Conservation (phyloP, 495 filamentous ascomycete genomes). For the Ramalina intermedia region DNA sequence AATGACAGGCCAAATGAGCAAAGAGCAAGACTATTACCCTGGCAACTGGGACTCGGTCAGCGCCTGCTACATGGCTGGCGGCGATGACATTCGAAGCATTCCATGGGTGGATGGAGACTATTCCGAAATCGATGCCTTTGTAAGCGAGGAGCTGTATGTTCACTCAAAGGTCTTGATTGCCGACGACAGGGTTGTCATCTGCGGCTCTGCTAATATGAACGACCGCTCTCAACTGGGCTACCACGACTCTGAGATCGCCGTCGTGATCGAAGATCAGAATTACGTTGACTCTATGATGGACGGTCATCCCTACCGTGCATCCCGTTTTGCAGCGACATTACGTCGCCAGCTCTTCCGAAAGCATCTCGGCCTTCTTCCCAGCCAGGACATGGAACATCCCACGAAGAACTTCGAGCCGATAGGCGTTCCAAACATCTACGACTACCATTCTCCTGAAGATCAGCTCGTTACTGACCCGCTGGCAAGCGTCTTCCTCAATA, state of each 20-base stretch:
- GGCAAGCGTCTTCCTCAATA: conserved; percentile 43
- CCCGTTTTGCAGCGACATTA: conserved; percentile 69
- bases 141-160: conserved; percentile 86
- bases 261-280: conserved; percentile 64
- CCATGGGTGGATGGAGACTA: conserved; percentile 61
- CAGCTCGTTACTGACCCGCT: conserved; percentile 62
- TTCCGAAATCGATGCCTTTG: conserved; percentile 76
- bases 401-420: conserved; percentile 66
- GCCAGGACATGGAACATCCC: conserved; percentile 49
- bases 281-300: conserved; percentile 57
- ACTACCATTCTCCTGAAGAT: conserved; percentile 68
- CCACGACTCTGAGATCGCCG: conserved; percentile 76
- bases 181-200: conserved; percentile 78
- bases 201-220: conserved; percentile 87
- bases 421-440: conserved; percentile 58
- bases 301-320: conserved; percentile 52
- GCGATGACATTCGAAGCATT: conserved; percentile 56
- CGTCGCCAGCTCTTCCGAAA: conserved; percentile 80
- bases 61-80: conserved; percentile 72
- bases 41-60: conserved; percentile 63
- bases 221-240: conserved; percentile 82
- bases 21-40: conserved; percentile 14
- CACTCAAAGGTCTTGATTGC: conserved; percentile 91
- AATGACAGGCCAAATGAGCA: conserved; percentile 34
- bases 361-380: conserved; percentile 70